Conservation (phyloP, 2,329 filamentous ascomycete genomes). For the Aspergillus pseudotamarii region DNA sequence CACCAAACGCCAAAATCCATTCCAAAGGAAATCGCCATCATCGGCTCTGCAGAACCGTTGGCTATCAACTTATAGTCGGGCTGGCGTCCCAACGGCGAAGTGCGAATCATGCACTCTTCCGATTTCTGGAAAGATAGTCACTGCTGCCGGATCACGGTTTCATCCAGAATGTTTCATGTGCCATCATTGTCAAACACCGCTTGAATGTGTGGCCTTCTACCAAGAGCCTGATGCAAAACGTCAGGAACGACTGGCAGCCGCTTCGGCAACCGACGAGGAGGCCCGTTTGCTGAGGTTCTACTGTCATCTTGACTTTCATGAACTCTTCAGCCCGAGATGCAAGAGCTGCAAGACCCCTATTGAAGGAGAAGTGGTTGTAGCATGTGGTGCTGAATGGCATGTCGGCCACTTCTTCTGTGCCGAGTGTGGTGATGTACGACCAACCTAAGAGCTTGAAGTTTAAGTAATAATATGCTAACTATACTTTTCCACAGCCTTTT, state of each 20-base stretch:
- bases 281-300: constrained; percentile 77
- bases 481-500: constrained; percentile 53
- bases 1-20: constrained; percentile 27
- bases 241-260: constrained; percentile 68
- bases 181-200: constrained; percentile 79
- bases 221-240: constrained; percentile 80
- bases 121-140: constrained; percentile 89
- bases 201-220: constrained; percentile 96
- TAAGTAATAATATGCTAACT: constrained; percentile 16
- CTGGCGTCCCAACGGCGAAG: constrained; percentile 63
- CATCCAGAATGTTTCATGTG: constrained; percentile 94
- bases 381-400: constrained; percentile 94
- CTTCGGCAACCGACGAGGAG: constrained; percentile 64
- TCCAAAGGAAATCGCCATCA: constrained; percentile 35
- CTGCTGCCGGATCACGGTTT: constrained; percentile 79
- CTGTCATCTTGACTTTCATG: constrained; percentile 98
- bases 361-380: constrained; percentile 89
- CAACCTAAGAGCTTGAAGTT: neutral
- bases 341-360: constrained; percentile 97
- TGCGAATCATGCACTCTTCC: constrained; percentile 83
- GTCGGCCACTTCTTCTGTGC: constrained; percentile 98
- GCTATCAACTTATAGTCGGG: constrained; percentile 48
- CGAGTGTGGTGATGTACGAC: constrained; percentile 79
- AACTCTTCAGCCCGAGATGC: constrained; percentile 88
- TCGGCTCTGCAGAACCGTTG: constrained; percentile 42